Conservation (phyloP, 441 rosid genomes). For the Syzygium malaccense region DNA sequence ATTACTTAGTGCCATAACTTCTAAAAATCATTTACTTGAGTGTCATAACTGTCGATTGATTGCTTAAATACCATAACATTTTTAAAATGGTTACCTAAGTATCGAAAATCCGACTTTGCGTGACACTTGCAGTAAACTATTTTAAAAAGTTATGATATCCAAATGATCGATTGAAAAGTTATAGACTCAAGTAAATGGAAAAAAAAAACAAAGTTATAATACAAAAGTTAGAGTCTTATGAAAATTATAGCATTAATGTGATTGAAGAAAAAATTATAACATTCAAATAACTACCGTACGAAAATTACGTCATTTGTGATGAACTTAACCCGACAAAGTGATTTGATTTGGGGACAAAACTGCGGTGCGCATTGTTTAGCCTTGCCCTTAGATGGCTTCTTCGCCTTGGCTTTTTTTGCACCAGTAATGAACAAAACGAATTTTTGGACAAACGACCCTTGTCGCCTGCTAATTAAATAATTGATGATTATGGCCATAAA, state of each 20-base stretch:
- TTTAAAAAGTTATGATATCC: background rate
- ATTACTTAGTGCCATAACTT: background rate
- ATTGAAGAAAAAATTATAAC: background rate
- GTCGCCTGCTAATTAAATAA: background rate
- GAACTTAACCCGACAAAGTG: background rate
- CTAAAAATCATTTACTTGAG: fast-evolving
- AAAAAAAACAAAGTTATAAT: background rate
- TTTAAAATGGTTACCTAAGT: fast-evolving
- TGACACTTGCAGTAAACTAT: fast-evolving
- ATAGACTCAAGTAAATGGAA: background rate
- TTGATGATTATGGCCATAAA: background rate
- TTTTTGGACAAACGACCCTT: background rate
- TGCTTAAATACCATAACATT: fast-evolving
- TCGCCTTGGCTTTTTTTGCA: background rate
- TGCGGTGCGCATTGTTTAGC: background rate
- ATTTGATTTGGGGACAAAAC: background rate
- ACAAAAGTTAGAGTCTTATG: background rate
- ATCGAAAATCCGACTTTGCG: fast-evolving
- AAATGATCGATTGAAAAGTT: background rate
- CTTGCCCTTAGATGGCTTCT: background rate
- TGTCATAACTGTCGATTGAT: background rate
- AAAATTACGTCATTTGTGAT: background rate
- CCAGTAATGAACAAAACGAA: background rate
- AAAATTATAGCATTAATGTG: background rate
- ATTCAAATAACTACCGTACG: too few species aligned